phyloP scores from a whole-genome alignment of 768 basidiomycete species.

The Kwoniella shandongensis region DNA sequence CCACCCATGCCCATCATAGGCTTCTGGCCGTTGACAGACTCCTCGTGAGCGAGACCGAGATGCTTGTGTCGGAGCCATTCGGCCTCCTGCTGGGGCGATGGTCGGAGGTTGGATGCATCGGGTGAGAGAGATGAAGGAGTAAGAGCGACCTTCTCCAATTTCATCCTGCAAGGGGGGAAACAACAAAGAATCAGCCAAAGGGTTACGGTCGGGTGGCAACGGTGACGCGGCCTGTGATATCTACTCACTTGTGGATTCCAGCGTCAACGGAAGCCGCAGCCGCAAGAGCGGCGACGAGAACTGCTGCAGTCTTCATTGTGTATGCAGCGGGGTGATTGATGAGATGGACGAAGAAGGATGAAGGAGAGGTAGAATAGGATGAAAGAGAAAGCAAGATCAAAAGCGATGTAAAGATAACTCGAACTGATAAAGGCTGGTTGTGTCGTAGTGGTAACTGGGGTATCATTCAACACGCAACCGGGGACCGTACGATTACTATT shows the following conservation, averaged over 20 bases:
- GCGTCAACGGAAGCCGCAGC: slow-evolving; percentile 52
- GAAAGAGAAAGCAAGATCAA: slow-evolving; percentile 3
- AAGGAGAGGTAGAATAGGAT: background rate
- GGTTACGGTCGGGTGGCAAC: slow-evolving; percentile 40
- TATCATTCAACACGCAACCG: slow-evolving; percentile 2
- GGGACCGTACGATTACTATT: background rate
- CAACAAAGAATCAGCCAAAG: slow-evolving; percentile 2
- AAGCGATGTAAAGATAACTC: background rate
- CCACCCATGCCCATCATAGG: slow-evolving; percentile 76
- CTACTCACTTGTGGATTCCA: slow-evolving; percentile 51
- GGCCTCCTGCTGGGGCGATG: slow-evolving; percentile 58
- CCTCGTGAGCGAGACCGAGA: slow-evolving; percentile 60
- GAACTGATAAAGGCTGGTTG: slow-evolving; percentile 11
- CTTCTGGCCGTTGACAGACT: slow-evolving; percentile 51
- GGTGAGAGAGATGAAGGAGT: slow-evolving; percentile 55
- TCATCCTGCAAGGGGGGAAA: slow-evolving; percentile 62
- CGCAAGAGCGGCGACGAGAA: slow-evolving; percentile 47
- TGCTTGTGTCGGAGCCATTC: slow-evolving; percentile 95
- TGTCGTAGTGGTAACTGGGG: slow-evolving; percentile 19
- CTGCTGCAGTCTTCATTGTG: slow-evolving; percentile 49
- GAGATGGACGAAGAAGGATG: background rate
- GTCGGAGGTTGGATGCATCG: slow-evolving; percentile 61
- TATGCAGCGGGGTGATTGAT: slow-evolving; percentile 1
- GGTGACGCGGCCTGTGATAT: slow-evolving; percentile 26
- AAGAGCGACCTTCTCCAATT: slow-evolving; percentile 76